Base-by-base conservation (phyloP, 768 basidiomycete species). In the Cubamyces sp. region DNA sequence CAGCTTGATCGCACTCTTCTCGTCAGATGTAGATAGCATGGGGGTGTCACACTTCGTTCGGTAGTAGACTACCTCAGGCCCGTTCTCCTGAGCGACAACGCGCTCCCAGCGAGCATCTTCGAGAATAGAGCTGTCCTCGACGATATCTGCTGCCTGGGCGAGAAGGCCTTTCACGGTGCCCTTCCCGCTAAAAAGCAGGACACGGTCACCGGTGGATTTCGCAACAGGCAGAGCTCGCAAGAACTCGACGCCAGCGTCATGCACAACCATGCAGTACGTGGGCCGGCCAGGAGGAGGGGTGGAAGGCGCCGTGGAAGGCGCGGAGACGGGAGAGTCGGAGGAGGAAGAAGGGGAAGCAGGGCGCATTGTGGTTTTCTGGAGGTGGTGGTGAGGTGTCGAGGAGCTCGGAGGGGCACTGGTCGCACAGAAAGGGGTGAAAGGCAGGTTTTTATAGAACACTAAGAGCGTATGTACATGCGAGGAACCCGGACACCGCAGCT, bases 171-270 rank as follows among this genome's bases (percentile, higher is more conserved):
- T 41, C 3, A 61, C 54, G n/a, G 43, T 0, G 7, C 70, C 70
- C 6, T 5, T 11, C 11, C 70, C 70, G 23, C 37, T 58, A 57
- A 64, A 67, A 42, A 66, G 45, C 42, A 71, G 62, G 16, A 66
- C 62, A 23, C 66, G 67, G 57, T 71, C 70, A 18, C 40, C 45
- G 54, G 51, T 68, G 16, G 59, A 64, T 57, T 56, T 58, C 16
- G 28, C 53, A 4, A 49, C 57, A 23, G 68, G 65, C 12, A 71
- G 62, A 5, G 56, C 21, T n/a, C 61, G 46, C 49, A 71, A 57
- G 57, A 69, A 66, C 1, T 59, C 49, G 2, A 60, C 26, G 26
- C 57, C 59, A 3, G 68, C 65, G 34, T 60, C 28, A 23, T 68
- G 64, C 16, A 65, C 46, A 41, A 71, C 48, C 18, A 71, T 48